Base-by-base conservation (phyloP, 2,329 filamentous ascomycete species). In the Alternaria triticimaculans region DNA sequence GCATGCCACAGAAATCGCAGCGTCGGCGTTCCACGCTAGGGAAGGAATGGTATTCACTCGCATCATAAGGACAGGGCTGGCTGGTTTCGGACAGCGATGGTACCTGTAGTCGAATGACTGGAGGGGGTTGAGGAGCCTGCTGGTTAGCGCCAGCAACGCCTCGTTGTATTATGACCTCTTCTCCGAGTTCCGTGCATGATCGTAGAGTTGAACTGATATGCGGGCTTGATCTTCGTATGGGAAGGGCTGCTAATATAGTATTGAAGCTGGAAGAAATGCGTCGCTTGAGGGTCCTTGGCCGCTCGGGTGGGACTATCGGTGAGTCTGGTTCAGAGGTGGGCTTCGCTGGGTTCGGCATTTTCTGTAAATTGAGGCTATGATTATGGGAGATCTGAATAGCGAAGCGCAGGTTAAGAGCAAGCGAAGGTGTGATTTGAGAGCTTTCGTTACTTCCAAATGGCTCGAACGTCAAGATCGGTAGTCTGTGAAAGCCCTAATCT, bases 11-110 rank as follows among this genome's bases (percentile, higher is more conserved):
- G 44, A 67, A 62, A n/a, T 43, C 54, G 45, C 62, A 70, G 12
- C 49, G 50, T 14, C 56, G 45, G 10, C 63, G 60, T 45, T 75
- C 71, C n/a, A 74, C 63, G 12, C 53, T 66, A 7, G 67, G 57
- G 48, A 72, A 74, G 0, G 69, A 73, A 48, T 70, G 63, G 37
- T 72, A 71, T 4, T 25, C 41, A 9, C 63, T 58, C 2, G 69
- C 46, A 50, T 75, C 66, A 62, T 74, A 71, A 0, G 70, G 67
- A 56, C 69, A 74, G 9, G 51, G 49, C 0, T 60, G 14, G 9
- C 70, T 58, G 10, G 53, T 8, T 6, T 65, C 63, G 0, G 55
- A 53, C 6, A 69, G 26, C 15, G 48, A 60, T 10, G 66, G 63
- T n/a, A 64, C 64, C 3, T 55, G 56, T 7, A 66, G 9, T 14